Evolutionary conservation across 805 yeast species (phyloP), one percentile per base, ranked within the genome.

Genomic region (Candida tammaniensis): DNA sequence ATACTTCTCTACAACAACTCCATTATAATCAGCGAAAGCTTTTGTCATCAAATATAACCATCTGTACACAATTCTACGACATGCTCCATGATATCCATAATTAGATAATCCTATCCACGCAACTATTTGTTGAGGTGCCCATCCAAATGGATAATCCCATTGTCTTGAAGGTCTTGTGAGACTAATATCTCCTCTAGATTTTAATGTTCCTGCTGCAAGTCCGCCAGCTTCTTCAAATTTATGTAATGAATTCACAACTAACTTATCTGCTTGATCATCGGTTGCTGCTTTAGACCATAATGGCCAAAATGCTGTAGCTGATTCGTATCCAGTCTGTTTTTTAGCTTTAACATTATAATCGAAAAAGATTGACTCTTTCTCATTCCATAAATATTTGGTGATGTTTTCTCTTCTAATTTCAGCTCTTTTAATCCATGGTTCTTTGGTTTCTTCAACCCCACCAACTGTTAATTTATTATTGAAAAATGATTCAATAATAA

Each of bases 61-160:
- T 44, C 95, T 71, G 55, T 84, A 85, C 1, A 82, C 80, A 38
- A 91, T 61, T 40, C 98, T 64, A 36, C 80, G 69, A 1, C 91
- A 80, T 12, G 76, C 75, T 3, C 70, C 76, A 3, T 55, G 57
- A 52, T 70, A 85, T 0, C 89, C 93, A 54, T 91, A 93, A 34
- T 79, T 74, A 18, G 57, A 48, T 21, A 91, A 68, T 0, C 97
- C 98, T 28, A 74, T 75, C 98, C 98, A 91, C 1, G 95, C 91
- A 35, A 91, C 57, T 12, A 91, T 86, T 59, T 91, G 98, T 55
- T 93, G 98, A 3, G 98, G 98, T 0, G 98, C 96, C 98, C 98
- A 91, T 1, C 98, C 98, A 52, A 67, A 86, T 2, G 98, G 98
- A 57, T 82, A 93, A 57, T 91, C 98, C 98, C 98, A 91, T 61